phyloP scores from a whole-genome alignment of 2,329 filamentous ascomycete species.

The Diaporthe batatas region DNA sequence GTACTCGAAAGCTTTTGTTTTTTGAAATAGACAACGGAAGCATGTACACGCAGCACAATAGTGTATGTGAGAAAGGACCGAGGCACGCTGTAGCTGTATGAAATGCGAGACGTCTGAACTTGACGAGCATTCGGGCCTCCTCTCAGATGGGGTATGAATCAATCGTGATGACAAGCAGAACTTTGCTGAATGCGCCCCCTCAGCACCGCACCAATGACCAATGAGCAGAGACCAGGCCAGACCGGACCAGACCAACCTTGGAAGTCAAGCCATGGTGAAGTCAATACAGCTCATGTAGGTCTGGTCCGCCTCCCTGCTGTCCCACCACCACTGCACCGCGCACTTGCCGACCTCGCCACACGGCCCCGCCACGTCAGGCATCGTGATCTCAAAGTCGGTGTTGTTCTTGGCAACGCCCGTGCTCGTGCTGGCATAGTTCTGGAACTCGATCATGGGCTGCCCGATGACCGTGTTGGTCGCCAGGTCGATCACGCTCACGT shows the following conservation, averaged over 20 bases:
- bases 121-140: neutral
- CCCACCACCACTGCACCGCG: constrained; percentile 45
- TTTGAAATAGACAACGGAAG: neutral
- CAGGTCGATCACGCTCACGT: constrained; percentile 63
- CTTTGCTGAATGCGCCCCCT: neutral
- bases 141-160: neutral
- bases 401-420: constrained; percentile 49
- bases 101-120: neutral
- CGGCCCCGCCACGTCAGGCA: constrained; percentile 48
- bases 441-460: constrained; percentile 50
- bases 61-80: neutral
- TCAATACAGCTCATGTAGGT: constrained; percentile 42
- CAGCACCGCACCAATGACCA: neutral
- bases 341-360: constrained; percentile 48
- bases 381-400: constrained; percentile 49
- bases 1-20: neutral
- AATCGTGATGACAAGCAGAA: neutral
- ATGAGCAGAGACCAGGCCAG: neutral
- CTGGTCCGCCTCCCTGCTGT: constrained; percentile 36
- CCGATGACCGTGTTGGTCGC: constrained; percentile 62
- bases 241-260: neutral
- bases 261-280: constrained; percentile 38
- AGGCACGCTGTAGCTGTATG: neutral
- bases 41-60: neutral
- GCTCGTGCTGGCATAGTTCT: constrained; percentile 48